Conservation (phyloP, 345 rosid genomes). For the Brassica incana region DNA sequence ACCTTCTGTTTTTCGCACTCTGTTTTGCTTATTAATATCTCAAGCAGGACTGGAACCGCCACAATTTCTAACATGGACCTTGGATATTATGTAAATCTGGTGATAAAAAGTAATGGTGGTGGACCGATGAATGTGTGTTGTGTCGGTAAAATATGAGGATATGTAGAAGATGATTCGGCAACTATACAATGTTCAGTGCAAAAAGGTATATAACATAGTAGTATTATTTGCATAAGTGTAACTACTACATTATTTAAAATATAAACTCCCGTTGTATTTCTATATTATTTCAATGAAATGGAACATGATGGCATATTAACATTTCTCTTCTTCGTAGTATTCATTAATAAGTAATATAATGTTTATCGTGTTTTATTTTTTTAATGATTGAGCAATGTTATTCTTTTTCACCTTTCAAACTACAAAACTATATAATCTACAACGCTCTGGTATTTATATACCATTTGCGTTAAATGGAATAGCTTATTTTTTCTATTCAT, state of each 20-base stretch:
- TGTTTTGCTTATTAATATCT: background rate
- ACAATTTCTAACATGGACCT: background rate
- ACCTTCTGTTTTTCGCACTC: background rate
- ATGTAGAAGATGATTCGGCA: background rate
- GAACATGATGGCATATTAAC: background rate
- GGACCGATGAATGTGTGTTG: background rate
- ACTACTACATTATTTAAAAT: too few relatives aligned
- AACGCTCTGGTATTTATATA: too few relatives aligned
- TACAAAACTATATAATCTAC: too few relatives aligned
- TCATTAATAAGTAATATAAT: background rate
- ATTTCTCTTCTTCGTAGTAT: background rate
- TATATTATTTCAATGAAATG: too few relatives aligned
- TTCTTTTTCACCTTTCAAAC: background rate
- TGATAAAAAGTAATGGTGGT: background rate
- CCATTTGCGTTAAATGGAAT: too few relatives aligned
- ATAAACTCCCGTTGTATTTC: background rate
- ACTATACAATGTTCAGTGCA: background rate
- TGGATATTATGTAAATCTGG: background rate
- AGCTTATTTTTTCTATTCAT: too few relatives aligned
- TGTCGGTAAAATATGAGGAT: background rate
- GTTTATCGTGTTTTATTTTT: too few relatives aligned
- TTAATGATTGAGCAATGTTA: background rate
- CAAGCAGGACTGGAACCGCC: background rate
- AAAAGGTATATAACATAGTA: background rate
- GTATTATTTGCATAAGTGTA: background rate